phyloP scores from a whole-genome alignment of 257 asterid genomes.

The Capsicum rhomboideum region DNA sequence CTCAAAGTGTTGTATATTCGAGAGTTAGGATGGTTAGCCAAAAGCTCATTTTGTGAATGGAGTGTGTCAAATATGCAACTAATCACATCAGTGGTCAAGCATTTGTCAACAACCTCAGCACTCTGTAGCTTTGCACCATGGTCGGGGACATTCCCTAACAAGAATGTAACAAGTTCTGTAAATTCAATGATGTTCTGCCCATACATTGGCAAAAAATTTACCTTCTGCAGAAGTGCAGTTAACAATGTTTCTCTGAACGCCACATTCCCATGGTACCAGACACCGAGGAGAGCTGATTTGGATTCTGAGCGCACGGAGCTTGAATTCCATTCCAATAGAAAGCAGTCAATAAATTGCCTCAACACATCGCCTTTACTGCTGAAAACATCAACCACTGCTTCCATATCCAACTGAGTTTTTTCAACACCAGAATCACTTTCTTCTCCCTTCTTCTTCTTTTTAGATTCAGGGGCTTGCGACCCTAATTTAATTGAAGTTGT shows the following conservation, averaged over 20 bases:
- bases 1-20: constrained; percentile 95
- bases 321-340: constrained; percentile 92
- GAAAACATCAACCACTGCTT: constrained; percentile 64
- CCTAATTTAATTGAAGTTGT: constrained; percentile 52
- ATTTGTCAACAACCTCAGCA: constrained; percentile 73
- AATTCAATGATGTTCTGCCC: constrained; percentile 87
- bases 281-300: constrained; percentile 73
- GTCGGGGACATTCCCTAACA: constrained; percentile 79
- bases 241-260: constrained; percentile 68
- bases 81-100: constrained; percentile 80
- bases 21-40: constrained; percentile 99
- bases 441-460: constrained; percentile 93
- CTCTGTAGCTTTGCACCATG: constrained; percentile 48
- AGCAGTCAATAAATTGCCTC: constrained; percentile 74
- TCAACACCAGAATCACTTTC: constrained; percentile 66
- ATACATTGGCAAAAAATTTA: constrained; percentile 74
- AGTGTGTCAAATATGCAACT: constrained; percentile 82
- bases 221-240: constrained; percentile 69
- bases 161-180: constrained; percentile 73
- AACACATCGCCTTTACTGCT: constrained; percentile 65
- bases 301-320: constrained; percentile 94
- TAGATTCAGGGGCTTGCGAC: constrained; percentile 57
- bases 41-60: constrained; percentile 91
- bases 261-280: constrained; percentile 91
- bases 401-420: constrained; percentile 94